Conservation (phyloP, 140 eudicot species). For the Anethum foeniculum region DNA sequence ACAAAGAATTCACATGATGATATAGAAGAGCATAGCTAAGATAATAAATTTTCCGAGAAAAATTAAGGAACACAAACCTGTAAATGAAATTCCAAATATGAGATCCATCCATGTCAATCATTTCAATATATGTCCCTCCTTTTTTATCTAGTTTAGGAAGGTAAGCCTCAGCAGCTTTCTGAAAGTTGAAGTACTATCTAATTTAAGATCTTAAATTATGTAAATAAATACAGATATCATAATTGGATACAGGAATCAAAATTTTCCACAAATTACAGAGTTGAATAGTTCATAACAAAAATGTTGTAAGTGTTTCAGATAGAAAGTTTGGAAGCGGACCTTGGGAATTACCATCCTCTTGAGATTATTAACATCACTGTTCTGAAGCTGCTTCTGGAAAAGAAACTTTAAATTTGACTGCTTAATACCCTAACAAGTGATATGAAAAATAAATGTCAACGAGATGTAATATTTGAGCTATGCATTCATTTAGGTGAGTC, state of each 20-base stretch:
- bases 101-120: background rate
- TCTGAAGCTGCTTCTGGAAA: constrained; percentile 12
- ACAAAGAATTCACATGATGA: background rate
- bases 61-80: constrained; percentile 8
- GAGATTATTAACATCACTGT: constrained; percentile 8
- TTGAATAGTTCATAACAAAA: background rate
- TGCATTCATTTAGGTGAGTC: background rate
- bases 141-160: constrained; percentile 4
- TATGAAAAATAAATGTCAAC: background rate
- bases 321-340: background rate
- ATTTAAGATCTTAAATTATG: background rate
- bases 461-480: no score
- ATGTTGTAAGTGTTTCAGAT: background rate
- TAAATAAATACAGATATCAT: background rate
- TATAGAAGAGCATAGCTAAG: background rate
- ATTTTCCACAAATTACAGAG: background rate
- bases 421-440: constrained; percentile 1
- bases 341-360: constrained; percentile 8
- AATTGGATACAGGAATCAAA: background rate
- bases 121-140: background rate
- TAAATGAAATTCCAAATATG: constrained; percentile 7
- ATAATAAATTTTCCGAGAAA: background rate
- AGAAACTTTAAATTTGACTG: constrained; percentile 1
- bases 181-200: background rate
- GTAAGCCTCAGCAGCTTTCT: constrained; percentile 13